A percentile compares a stretch with the other conserved stretches of the same genome.
These are phyloP conservation scores for Pseudocercospora cruenta DNA, from an alignment of 2,329 filamentous ascomycete species.

Conservation along the genomic window DNA sequence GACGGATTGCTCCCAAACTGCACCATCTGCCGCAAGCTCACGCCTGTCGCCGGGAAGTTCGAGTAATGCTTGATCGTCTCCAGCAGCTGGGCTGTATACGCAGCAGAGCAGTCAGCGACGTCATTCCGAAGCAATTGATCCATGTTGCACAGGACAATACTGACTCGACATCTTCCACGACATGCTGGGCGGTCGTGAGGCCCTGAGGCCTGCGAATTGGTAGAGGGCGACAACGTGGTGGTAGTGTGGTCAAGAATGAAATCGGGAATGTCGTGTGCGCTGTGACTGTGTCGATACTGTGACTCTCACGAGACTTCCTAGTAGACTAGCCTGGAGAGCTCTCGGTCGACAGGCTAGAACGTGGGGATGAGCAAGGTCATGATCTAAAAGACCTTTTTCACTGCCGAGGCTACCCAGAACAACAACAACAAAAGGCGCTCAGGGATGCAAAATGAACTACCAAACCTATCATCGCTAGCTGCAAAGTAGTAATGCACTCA, in stretches of 20 bases:
- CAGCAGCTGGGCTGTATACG: slow-evolving; percentile 32
- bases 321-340: background rate
- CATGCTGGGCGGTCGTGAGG: slow-evolving; percentile 32
- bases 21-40: slow-evolving; percentile 97
- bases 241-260: background rate
- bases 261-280: slow-evolving; percentile 1
- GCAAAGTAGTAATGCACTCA: background rate
- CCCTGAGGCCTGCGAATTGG: slow-evolving; percentile 18
- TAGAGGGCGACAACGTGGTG: slow-evolving; percentile 23
- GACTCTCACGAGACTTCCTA: slow-evolving; percentile 20
- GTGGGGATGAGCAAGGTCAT: background rate
- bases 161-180: slow-evolving; percentile 39
- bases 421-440: background rate
- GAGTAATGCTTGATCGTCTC: slow-evolving; percentile 47
- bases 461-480: slow-evolving; percentile 1
- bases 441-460: background rate
- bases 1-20: slow-evolving; percentile 96
- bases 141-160: slow-evolving; percentile 10
- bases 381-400: background rate
- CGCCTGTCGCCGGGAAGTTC: slow-evolving; percentile 93
- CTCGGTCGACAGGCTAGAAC: slow-evolving; percentile 2
- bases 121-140: slow-evolving; percentile 14
- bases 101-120: slow-evolving; percentile 19
- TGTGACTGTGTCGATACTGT: slow-evolving; percentile 11
- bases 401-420: slow-evolving; percentile 10